Base-by-base conservation (phyloP, 768 basidiomycete species). In the Agaricus sinodeliciosus region DNA sequence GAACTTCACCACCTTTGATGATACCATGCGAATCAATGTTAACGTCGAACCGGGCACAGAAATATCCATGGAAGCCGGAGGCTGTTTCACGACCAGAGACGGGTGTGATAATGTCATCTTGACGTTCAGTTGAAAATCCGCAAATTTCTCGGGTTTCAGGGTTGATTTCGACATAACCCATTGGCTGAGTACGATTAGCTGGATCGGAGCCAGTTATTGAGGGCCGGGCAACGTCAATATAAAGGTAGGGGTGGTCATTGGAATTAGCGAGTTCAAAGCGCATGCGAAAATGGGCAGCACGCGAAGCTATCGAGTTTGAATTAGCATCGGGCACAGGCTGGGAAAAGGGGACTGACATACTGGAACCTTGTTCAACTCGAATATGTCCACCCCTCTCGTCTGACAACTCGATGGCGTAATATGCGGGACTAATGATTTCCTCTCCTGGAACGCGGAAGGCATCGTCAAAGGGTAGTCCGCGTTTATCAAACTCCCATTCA, bases 211-310 rank as follows among this genome's bases (percentile, higher is more conserved):
- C 80, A 28, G 84, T 70, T 13, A 85, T 72, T 1, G 80, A 80
- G 4, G 80, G 75, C 1, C 87, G 76, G 1, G 84, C 79, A 0
- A 83, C 81, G 62, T 90, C 84, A 9, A 91, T 61, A 16, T 89
- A 67, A 43, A 90, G 69, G 50, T 84, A 85, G 0, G 84, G 84
- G 18, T 48, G 58, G 44, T 62, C 43, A 36, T 47, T 66, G 35
- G 45, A 61, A 9, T 4, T 58, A 46, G 5, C 70, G 52, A 52
- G 44, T 2, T 65, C 63, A 67, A 87, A 90, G 0, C 81, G 82
- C 65, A 88, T 87, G 2, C 83, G 77, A 1, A 90, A 70, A 63
- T 90, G 85, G 0, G 84, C 87, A 3, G 86, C 85, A 7, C 85
- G 78, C 6, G 88, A 89, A 6, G 86, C 87, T 89, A 57, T 9